Base-by-base conservation (phyloP, 257 asterid species). In the Solanum dulcamara region DNA sequence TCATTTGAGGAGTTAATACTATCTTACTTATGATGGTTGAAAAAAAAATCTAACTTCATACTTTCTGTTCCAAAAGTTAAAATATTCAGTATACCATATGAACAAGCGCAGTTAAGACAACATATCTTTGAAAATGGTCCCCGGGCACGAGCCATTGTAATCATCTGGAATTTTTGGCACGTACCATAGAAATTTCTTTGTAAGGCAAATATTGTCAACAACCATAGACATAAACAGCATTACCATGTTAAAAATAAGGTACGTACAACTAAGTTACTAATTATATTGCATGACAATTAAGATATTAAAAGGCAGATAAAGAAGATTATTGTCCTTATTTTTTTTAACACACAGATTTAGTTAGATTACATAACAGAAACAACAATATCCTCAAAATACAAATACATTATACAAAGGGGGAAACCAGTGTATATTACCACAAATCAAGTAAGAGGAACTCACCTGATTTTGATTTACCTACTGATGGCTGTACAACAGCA, bases 401-500 rank as follows among this genome's bases (percentile, higher is more conserved):
- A 75, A 44, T 8, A 75, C 59, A 75, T 42, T 9, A 42, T 26
- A 5, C 11, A 50, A n/a, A 59, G 66, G 33, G 74, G 50, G 51
- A 64, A 66, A 28, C 10, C 30, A 24, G 38, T 22, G 62, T 24
- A 15, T 37, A 24, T 81, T 51, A 13, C 22, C 55, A 44, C 70
- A 80, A 51, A 72, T 67, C 15, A 42, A 62, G 70, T 35, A 84
- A 81, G 86, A 62, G 57, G 44, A 67, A 72, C 68, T 71, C 70
- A 95, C 98, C 98, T 88, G 95, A 91, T 86, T 92, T 95, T 38
- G 90, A 90, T 90, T 92, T 95, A 32, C 94, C 92, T 79, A 94
- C 74, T 86, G 98, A 91, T 81, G 96, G 96, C 90, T 95, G 98
- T 79, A 94, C 97, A 86, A 95, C 98, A 86, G 94, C 98, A 85